Evolutionary conservation across 148 eudicot species (phyloP), one percentile per base, ranked within the genome.

Genomic region (Polygonum aviculare): DNA sequence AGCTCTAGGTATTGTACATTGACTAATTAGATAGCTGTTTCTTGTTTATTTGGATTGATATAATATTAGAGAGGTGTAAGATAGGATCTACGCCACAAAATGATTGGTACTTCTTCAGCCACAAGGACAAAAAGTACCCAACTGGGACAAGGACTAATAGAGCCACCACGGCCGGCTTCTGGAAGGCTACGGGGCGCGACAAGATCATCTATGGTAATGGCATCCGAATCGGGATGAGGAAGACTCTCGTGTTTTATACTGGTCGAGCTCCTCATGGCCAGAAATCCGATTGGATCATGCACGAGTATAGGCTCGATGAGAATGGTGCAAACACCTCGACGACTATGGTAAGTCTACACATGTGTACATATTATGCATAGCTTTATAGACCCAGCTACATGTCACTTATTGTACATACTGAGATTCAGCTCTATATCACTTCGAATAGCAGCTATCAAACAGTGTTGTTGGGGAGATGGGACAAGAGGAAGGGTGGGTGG

Each of bases 171-270:
- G 81, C 86, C 69, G 90, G 90, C 45, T 87, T 87, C 54, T 87
- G 90, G 90, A 87, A 87, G 76, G 88, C 90, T 1, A 87, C 90
- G 0, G 90, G 90, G 0, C 82, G 90, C 9, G 90, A 87, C 76
- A 87, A 87, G 83, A 81, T 82, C 44, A 80, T 87, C 12, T 76
- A 83, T 48, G 78, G 85, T 77, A 63, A 73, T n/a, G 77, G 73
- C 40, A 67, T 2, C 9, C 59, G 85, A 55, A 83, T 85, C 54
- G 90, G 90, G 33, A 77, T 87, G 90, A 76, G 90, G 50, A 87
- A 87, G 52, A 87, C 90, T 15, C 83, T 87, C 33, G 90, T 87
- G 21, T 87, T 87, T 77, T 87, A 87, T 74, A 84, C 77, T 73
- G 90, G 90, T 9, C 81, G 90, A 74, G 90, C 90, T 51, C 90